phyloP scores from a whole-genome alignment of 306 rosid genomes.

The Arachis stenosperma region DNA sequence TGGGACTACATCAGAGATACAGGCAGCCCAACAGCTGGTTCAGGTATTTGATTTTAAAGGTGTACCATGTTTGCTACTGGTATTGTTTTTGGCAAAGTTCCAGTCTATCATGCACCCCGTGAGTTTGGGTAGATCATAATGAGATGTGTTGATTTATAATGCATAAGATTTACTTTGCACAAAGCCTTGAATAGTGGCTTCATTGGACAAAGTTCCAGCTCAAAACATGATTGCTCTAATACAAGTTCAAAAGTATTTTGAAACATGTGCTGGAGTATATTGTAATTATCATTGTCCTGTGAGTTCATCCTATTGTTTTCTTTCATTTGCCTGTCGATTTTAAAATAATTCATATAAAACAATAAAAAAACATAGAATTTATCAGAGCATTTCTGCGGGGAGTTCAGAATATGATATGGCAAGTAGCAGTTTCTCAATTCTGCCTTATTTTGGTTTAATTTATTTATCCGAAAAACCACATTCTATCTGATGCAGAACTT shows the following conservation, averaged over 20 bases:
- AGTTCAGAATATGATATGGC: background rate
- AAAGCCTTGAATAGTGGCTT: background rate
- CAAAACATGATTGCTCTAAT: constrained; percentile 22
- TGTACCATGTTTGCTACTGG: background rate
- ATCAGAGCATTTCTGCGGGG: background rate
- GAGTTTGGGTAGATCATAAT: constrained; percentile 1
- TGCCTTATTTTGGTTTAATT: background rate
- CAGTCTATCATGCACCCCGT: background rate
- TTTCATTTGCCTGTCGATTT: background rate
- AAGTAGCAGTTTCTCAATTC: background rate
- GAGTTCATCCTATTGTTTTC: background rate
- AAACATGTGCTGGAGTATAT: background rate
- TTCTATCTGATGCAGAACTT: constrained; percentile 36
- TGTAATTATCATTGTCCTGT: background rate
- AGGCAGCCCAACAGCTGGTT: constrained; percentile 54
- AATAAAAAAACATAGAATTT: background rate
- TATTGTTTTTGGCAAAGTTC: constrained; percentile 17
- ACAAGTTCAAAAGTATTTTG: constrained; percentile 40
- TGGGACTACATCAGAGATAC: constrained; percentile 50
- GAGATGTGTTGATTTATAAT: background rate
- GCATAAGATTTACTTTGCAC: background rate
- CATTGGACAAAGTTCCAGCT: background rate
- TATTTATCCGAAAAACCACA: background rate
- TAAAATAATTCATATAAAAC: background rate
- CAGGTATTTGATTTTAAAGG: constrained; percentile 41